Base-by-base conservation (phyloP, 495 filamentous ascomycete genomes). In the Penicillium paradoxum region DNA sequence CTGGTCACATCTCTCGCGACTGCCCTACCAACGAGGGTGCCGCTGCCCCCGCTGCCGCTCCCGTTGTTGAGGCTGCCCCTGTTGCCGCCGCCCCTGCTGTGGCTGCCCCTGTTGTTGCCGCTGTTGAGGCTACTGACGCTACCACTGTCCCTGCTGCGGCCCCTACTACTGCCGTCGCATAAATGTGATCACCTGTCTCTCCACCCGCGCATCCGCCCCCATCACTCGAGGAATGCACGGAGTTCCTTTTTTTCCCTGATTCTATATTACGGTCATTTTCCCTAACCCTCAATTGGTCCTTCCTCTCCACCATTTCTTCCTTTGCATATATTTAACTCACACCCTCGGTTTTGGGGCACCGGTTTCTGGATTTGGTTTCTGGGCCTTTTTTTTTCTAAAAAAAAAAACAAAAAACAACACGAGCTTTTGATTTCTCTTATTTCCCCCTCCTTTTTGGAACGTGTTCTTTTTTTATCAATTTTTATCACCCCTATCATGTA, bases 1-100 rank as follows among this genome's bases (percentile, higher is more conserved):
- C 88, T 39, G 93, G 95, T 19, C 95, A 99, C 74, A 99, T 98
- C 70, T 95, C 89, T 41, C 87, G 91, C 45, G 92, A 97, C 49
- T 97, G 92, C 77, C 83, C 90, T 21, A 72, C 68, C 57, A 72
- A 72, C 59, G 81, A 91, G 68, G 72, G 75, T 50, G 78, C 80
- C 52, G 48, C 60, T 38, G 55, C 66, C 46, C 40, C 61, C 7
- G 53, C 38, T 25, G 42, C 53, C 13, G 53, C 38, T 25, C 45
- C 53, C 13, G 37, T 40, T 40, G 45, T 25, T 22, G 36, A 34
- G 8, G 48, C 33, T 42, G 33, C 22, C 18, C 40, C 37, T 17
- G 69, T 73, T 53, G 78, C 80, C 45, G 43, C 59, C 38, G 54
- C 59, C 39, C 38, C 58, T 24, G 48, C 57, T 52, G 59, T 74